These are phyloP conservation scores for Ustilago cynodontis DNA, from an alignment of 1,284 basidiomycete species.

Conservation along the genomic window DNA sequence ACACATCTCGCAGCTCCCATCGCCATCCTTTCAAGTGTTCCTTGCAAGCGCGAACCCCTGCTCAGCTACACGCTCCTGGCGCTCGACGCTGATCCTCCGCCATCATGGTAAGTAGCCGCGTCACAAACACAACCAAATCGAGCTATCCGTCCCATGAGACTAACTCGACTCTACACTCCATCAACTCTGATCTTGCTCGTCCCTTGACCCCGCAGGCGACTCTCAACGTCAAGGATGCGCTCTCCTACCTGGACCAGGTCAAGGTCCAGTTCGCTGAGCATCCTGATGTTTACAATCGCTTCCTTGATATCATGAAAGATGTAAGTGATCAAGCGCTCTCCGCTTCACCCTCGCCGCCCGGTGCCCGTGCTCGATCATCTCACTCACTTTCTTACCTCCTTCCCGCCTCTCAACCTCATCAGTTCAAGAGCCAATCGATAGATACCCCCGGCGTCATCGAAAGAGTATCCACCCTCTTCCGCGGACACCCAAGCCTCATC, in stretches of 20 bases:
- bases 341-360: background rate
- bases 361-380: background rate
- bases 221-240: conserved; percentile 81
- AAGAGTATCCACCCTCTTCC: conserved; percentile 93
- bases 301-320: conserved; percentile 99
- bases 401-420: background rate
- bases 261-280: conserved; percentile 87
- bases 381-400: background rate
- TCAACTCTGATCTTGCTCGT: background rate
- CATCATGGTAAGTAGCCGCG: conserved; percentile 43
- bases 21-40: background rate
- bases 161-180: background rate
- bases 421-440: conserved; percentile 74
- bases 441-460: conserved; percentile 99
- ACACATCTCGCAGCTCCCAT: background rate
- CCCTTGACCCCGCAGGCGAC: conserved; percentile 51
- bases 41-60: background rate
- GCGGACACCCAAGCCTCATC: conserved; percentile 91
- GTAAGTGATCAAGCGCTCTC: conserved; percentile 27
- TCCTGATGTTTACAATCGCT: conserved; percentile 96
- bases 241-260: conserved; percentile 95
- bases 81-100: conserved; percentile 23
- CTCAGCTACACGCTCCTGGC: conserved; percentile 6
- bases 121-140: background rate
- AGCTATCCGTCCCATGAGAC: background rate